Evolutionary conservation across 1,139 yeast species (phyloP).

Genomic region (Keqinozyma sinolaborantium): DNA sequence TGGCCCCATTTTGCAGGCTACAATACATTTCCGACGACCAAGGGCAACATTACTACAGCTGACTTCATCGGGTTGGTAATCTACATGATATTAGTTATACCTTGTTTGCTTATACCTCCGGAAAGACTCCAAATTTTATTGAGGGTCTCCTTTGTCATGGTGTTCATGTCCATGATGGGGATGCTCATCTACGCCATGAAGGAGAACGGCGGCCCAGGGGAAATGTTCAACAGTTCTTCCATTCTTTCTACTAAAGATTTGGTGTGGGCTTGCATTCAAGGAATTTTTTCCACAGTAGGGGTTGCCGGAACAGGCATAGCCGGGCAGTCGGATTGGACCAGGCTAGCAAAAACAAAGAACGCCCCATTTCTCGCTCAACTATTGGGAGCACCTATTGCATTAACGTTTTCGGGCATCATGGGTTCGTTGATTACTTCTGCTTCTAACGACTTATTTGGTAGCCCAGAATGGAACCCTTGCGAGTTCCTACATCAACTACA

Average conservation of each 20-base stretch:
- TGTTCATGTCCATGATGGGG: conserved; percentile 19
- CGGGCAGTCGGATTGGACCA: conserved; percentile 28
- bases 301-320: conserved; percentile 27
- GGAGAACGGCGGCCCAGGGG: conserved; percentile 20
- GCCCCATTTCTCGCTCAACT: conserved; percentile 22
- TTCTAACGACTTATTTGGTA: conserved; percentile 10
- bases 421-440: conserved; percentile 11
- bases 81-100: conserved; percentile 16
- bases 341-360: conserved; percentile 21
- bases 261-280: conserved; percentile 18
- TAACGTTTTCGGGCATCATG: conserved; percentile 10
- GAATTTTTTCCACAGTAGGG: conserved; percentile 20
- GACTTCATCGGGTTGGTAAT: conserved; percentile 21
- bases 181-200: conserved; percentile 16
- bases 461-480: conserved; percentile 31
- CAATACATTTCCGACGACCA: conserved; percentile 15
- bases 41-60: conserved; percentile 17
- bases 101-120: conserved; percentile 13
- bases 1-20: conserved; percentile 10
- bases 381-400: conserved; percentile 22
- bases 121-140: conserved; percentile 15
- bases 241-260: conserved; percentile 10
- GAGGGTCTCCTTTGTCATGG: conserved; percentile 12
- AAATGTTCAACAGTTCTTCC: conserved; percentile 12
- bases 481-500: conserved; percentile 23